Evolutionary conservation across 176 grass and related monocot species (phyloP), one percentile per base, ranked within the genome.

Genomic region (Cenchrus purpureus): DNA sequence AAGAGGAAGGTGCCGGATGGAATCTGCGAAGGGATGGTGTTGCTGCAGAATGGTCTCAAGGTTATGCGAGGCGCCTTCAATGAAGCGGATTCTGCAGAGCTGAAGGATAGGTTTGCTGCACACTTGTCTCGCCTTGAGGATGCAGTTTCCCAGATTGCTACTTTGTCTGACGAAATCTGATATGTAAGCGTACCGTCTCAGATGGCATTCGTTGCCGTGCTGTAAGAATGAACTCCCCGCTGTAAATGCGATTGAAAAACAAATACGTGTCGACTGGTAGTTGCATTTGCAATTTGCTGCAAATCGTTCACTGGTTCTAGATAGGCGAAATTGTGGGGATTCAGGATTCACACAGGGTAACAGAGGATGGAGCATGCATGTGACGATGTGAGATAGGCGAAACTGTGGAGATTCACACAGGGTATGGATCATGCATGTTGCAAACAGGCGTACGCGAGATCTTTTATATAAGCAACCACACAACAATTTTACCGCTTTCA

Each of bases 11-110:
- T 87, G 66, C 83, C 89, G 20, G 87, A 91, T 62, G 86, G 87
- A 57, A 87, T 98, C 32, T 66, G 69, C 48, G 89, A 98, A 89
- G 96, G 93, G 58, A 81, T 98, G 87, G 49, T 37, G 28, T 51
- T 98, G 64, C 74, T 98, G 20, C 91, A 91, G 86, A 92, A 68
- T 13, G 96, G 96, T 43, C 77, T 98, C 80, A 89, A 98, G 80
- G 83, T 87, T 42, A 95, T 94, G 85, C 86, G 84, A 20, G 76
- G 55, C 15, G 89, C 85, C 31, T 65, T 94, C n/a, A 31, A 51
- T 76, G 83, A 83, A 67, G 87, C 58, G 29, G 87, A 86, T 48
- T 90, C 60, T 25, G 17, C 68, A 20, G 93, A 87, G 58, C 77
- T 92, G 61, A 90, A 78, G 80, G 83, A 89, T 54, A 79, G 66